Evolutionary conservation across 345 rosid genomes (phyloP), one percentile per base, ranked within the genome.

Genomic region (Citrus unshiu): DNA sequence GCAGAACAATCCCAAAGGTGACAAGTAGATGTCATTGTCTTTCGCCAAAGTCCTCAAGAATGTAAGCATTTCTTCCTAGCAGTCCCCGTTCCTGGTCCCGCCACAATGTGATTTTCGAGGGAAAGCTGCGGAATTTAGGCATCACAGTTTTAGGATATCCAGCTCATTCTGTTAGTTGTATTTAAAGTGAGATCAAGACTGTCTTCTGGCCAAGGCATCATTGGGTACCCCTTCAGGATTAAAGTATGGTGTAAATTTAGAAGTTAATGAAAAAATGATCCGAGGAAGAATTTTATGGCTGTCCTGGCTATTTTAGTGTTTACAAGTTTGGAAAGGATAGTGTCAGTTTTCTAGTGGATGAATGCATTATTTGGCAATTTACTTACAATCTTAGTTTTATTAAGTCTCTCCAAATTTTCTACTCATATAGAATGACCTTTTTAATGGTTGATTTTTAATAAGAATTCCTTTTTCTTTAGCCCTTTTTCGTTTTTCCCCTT

Each of bases 1-100:
- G 84, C 90, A 51, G 92, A 92, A 80, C 91, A 88, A 82, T 83
- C 84, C 69, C 92, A 87, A 78, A 84, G 94, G 85, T 91, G 85
- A 88, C 68, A 75, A 46, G 77, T 40, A 25, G 35, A n/a, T 35
- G 80, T 57, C 70, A 85, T 29, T 65, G 75, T 29, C 72, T 68
- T 74, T 68, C 40, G 59, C 60, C 35, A 56, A 54, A 54, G 80
- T 75, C 73, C 64, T 65, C 22, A 18, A 13, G 14, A 65, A n/a
- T 6, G 75, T 43, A 70, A 59, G 46, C 43, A 68, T 78, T 35
- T 51, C 60, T 84, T 62, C 70, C 39, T 67, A 81, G 78, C 40
- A 63, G 49, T 81, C 85, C 69, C 70, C 73, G 81, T 81, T 68
- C 76, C 70, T 72, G 74, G 76, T 81, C 75, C 79, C 72, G 63